Base-by-base conservation (phyloP, 192 early-diverging fungal genomes). In the Entophlyctis helioformis region DNA sequence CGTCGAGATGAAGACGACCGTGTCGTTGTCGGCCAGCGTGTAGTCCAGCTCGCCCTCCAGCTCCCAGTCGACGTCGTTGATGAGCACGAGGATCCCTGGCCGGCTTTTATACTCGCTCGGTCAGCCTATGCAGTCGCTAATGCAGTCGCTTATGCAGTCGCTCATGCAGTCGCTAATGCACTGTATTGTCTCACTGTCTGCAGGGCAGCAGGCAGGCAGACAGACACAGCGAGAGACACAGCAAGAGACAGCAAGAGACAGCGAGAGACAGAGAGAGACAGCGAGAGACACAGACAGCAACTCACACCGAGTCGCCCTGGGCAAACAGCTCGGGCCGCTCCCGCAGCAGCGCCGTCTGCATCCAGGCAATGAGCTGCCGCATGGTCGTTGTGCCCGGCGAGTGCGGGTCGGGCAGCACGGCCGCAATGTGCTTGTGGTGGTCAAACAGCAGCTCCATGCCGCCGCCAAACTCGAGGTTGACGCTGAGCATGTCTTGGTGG, bases 1-100 rank as follows among this genome's bases (percentile, higher is more conserved):
- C n/a, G 96, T 98, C 18, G 87, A 91, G 50, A 98, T 96, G 63
- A 98, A 96, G 20, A 87, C 78, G 39, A 98, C 81, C 28, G 67
- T 64, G 58, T 96, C 93, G 23, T 65, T 59, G 36, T 86, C 65
- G 52, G 87, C 50, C 31, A 98, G 46, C 45, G 68, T 57, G 51
- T 94, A 94, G 38, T 90, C 84, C 27, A 84, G 57, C 37, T 87
- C 84, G 18, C 87, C 91, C 57, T 85, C 82, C 24, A 98, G 63
- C 58, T 98, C 96, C 93, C 93, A 98, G 54, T 98, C 96, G 2
- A 74, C 69, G 31, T 89, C 87, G 51, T 98, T 98, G 29, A 98
- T 80, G 26, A 98, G 69, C 11, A 96, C 91, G 10, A 98, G 64
- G 32, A 96, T 91, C 3, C 96, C 96, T 0, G 93, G 86, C 5